Percentiles rank a stretch among this genome's conserved stretches.
These are phyloP conservation scores for Mycosarcoma mackinlayi DNA, from an alignment of 1,284 basidiomycete species.

Conservation along the genomic window DNA sequence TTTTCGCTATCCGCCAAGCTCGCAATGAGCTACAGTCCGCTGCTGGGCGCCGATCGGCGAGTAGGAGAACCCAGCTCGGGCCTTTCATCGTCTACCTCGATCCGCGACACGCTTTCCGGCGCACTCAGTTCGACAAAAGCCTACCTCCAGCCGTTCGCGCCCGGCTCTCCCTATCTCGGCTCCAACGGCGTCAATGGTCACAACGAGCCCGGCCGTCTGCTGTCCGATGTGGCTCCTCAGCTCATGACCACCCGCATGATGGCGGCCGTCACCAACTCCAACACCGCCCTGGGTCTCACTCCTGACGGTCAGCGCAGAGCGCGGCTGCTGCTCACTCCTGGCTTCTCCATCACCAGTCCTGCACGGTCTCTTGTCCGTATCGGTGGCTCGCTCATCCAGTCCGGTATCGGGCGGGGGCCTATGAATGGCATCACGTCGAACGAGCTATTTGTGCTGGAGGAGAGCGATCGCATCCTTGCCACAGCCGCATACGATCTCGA, in stretches of 20 bases:
- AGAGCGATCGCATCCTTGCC: conserved; percentile 63
- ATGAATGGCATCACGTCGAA: conserved; percentile 58
- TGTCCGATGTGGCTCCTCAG: conserved; percentile 67
- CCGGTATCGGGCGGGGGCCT: conserved; percentile 56
- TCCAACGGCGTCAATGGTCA: conserved; percentile 20
- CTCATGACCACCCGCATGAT: conserved; percentile 66
- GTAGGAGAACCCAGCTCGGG: conserved; percentile 25
- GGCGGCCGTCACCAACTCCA: conserved; percentile 59
- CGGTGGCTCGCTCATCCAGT: conserved; percentile 54
- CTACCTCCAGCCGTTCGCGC: conserved; percentile 54
- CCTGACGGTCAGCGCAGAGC: conserved; percentile 52
- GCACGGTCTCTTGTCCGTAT: conserved; percentile 63
- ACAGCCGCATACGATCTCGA: conserved; percentile 52
- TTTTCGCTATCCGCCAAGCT: conserved; percentile 1
- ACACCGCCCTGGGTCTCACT: conserved; percentile 51
- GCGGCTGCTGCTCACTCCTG: conserved; percentile 54
- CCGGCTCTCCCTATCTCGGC: conserved; percentile 41
- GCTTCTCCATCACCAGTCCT: conserved; percentile 60
- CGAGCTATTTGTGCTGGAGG: conserved; percentile 63
- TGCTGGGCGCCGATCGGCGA: conserved; percentile 24
- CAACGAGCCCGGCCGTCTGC: conserved; percentile 54
- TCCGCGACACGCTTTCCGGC: conserved; percentile 45
- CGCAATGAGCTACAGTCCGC: conserved; percentile 39
- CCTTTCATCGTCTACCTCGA: conserved; percentile 31
- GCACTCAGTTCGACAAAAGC: conserved; percentile 56